Evolutionary conservation across 768 basidiomycete species (phyloP), one percentile per base, ranked within the genome.

Genomic region (Phaeotremella skinneri): DNA sequence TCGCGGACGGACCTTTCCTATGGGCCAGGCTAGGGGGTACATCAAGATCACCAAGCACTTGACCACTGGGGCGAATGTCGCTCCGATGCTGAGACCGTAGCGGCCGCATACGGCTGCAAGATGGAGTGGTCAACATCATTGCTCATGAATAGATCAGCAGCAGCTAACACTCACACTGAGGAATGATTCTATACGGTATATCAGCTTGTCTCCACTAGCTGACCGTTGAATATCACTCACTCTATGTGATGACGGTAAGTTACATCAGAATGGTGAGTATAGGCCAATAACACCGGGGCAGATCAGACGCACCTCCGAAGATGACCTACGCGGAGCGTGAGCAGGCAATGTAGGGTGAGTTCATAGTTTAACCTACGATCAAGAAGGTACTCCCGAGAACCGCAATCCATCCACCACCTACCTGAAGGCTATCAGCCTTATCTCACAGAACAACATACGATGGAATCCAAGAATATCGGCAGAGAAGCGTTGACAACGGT

Each of bases 11-110:
- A 70, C 73, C 60, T 68, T 68, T 1, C 66, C 69, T 9, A 73
- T 72, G n/a, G 74, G 74, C 45, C 68, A 70, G 1, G 68, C 72
- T 0, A 75, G 64, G 4, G 74, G 74, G 54, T 73, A 75, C 37
- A 68, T 39, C 7, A 70, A 27, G n/a, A 63, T 43, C 41, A 70
- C 64, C 11, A 75, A 52, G 16, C 58, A 48, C 49, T 59, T 51
- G 23, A 73, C 69, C 5, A 66, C 25, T 4, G 74, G 72, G 3
- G 74, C 69, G 42, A 71, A 73, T 1, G 58, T 50, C 5, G 74
- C 58, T 32, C 74, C 74, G 31, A 75, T 72, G 7, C 66, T 62
- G 16, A 75, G 64, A n/a, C 74, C 74, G 47, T 70, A 68, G 30
- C 63, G 56, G 42, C 59, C 66, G 55, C 72, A 70, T 30, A 73